Evolutionary conservation across 148 eudicot genomes (phyloP).

Genomic region (Rhododendron henanense): DNA sequence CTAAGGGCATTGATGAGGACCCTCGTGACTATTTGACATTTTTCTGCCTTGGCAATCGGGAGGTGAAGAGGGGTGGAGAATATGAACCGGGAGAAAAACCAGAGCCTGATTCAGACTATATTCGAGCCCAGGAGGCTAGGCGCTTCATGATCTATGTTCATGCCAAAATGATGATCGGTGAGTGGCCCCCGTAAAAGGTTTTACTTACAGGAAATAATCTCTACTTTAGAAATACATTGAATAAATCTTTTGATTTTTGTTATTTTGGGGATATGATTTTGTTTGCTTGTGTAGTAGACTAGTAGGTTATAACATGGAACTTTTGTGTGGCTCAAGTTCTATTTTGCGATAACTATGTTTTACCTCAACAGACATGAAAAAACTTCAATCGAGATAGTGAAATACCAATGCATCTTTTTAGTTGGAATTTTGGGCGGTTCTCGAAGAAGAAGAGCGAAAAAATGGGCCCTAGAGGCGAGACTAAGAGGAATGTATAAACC

Average conservation of each 20-base stretch:
- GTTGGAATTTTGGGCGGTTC: not conserved
- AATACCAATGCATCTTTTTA: not conserved
- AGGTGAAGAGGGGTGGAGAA: conserved; percentile 54
- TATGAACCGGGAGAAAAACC: conserved; percentile 65
- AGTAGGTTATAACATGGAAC: not conserved
- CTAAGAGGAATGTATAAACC: not conserved
- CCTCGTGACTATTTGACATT: conserved; percentile 73
- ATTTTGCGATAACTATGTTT: not conserved
- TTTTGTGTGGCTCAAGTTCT: not conserved
- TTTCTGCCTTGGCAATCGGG: conserved; percentile 79
- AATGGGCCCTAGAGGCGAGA: not conserved
- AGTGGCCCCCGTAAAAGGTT: not conserved
- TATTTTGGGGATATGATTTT: not conserved
- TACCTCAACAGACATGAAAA: not conserved
- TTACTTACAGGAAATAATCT: not conserved
- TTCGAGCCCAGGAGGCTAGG: conserved; percentile 60
- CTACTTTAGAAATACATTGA: not conserved
- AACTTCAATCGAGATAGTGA: not conserved
- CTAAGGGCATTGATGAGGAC: conserved; percentile 61
- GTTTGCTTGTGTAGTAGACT: not conserved
- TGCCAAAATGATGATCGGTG: conserved; percentile 87
- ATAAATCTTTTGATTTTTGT: too few relatives aligned
- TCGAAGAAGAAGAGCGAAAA: not conserved
- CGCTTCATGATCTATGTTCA: conserved; percentile 88
- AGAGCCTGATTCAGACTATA: conserved; percentile 52